Conservation (phyloP, 2,329 filamentous ascomycete species). For the Chaetothyriales sp. region DNA sequence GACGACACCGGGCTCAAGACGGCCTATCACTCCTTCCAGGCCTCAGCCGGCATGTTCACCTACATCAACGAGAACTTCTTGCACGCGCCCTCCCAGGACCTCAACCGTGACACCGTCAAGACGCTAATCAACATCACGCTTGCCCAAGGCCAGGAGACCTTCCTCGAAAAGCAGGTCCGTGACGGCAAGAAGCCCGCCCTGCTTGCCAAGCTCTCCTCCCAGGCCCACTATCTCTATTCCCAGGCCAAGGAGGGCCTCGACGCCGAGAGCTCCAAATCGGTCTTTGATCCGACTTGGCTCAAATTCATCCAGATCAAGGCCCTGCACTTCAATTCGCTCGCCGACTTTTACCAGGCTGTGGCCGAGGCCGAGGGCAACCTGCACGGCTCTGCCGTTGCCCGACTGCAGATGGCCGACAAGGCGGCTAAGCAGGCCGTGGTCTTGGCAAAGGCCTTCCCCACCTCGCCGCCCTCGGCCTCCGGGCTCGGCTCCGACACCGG, state of each 20-base stretch:
- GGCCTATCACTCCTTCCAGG: conserved; percentile 95
- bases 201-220: conserved; percentile 82
- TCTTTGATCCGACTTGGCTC: conserved; percentile 92
- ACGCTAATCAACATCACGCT: conserved; percentile 84
- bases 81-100: conserved; percentile 88
- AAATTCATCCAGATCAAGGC: conserved; percentile 60
- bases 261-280: conserved; percentile 76
- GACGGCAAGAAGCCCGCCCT: conserved; percentile 88
- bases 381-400: conserved; percentile 71
- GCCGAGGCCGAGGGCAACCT: conserved; percentile 81
- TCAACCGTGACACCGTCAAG: conserved; percentile 92
- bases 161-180: conserved; percentile 85
- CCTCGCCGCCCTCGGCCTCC: conserved; percentile 61
- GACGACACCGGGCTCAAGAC: conserved; percentile 91
- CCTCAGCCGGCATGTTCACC: conserved; percentile 97
- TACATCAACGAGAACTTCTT: conserved; percentile 99
- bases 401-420: conserved; percentile 67
- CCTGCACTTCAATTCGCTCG: conserved; percentile 67
- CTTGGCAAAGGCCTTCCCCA: conserved; percentile 66
- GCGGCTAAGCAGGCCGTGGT: conserved; percentile 66
- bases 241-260: conserved; percentile 83
- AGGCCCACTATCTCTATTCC: conserved; percentile 74
- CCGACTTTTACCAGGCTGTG: conserved; percentile 86
- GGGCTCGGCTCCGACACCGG: conserved; percentile 75
- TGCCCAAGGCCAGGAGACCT: conserved; percentile 92